phyloP scores from a whole-genome alignment of 2,329 filamentous ascomycete species.

The Alternaria metachromatica region DNA sequence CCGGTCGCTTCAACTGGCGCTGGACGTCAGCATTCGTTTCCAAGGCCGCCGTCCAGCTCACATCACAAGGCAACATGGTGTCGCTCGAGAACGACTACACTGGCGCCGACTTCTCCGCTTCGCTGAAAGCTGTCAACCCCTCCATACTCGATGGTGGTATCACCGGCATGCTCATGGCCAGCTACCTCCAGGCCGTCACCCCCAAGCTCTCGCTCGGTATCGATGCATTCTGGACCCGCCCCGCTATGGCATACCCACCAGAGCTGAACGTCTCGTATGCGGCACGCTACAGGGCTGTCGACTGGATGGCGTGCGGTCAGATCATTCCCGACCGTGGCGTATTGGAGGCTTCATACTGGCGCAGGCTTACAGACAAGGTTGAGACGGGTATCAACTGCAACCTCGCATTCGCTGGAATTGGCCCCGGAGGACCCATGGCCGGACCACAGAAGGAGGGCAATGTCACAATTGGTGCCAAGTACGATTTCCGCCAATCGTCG shows the following conservation, averaged over 20 bases:
- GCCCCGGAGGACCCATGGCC: slow-evolving; percentile 68
- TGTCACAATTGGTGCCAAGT: slow-evolving; percentile 93
- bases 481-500: slow-evolving; percentile 94
- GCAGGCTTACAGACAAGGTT: slow-evolving; percentile 88
- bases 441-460: slow-evolving; percentile 82
- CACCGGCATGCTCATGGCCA: slow-evolving; percentile 94
- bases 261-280: slow-evolving; percentile 90
- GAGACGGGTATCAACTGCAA: slow-evolving; percentile 96
- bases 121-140: slow-evolving; percentile 94
- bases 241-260: slow-evolving; percentile 82
- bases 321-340: slow-evolving; percentile 86
- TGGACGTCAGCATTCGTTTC: slow-evolving; percentile 81
- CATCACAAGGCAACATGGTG: slow-evolving; percentile 85
- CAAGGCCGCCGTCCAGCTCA: slow-evolving; percentile 87
- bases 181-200: slow-evolving; percentile 93
- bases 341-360: slow-evolving; percentile 88
- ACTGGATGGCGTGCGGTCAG: slow-evolving; percentile 93
- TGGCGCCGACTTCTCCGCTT: slow-evolving; percentile 90
- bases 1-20: slow-evolving; percentile 90
- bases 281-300: slow-evolving; percentile 85
- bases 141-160: slow-evolving; percentile 88
- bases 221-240: slow-evolving; percentile 92
- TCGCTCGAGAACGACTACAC: slow-evolving; percentile 96
- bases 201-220: slow-evolving; percentile 85
- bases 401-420: slow-evolving; percentile 74